Percentiles rank a stretch among this genome's conserved stretches.
Conservation (phyloP, 2,329 filamentous ascomycete genomes). For the Didymella pinodella region DNA sequence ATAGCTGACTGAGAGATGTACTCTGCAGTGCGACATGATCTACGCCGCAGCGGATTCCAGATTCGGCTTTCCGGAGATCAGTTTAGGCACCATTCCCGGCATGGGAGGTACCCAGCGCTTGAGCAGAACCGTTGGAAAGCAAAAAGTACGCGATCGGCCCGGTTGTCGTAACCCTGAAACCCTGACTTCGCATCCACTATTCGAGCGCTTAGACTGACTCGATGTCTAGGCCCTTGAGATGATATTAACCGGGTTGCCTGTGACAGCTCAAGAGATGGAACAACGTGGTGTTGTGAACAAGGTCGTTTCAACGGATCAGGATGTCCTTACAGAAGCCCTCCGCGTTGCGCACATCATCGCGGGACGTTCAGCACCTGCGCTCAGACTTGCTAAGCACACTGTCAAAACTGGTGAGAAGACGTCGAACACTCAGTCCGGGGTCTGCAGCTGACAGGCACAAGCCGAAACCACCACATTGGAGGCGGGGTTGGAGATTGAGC, state of each 20-base stretch:
- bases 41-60: slow-evolving; percentile 86
- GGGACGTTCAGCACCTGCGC: slow-evolving; percentile 51
- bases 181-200: slow-evolving; percentile 11
- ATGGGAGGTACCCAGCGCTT: slow-evolving; percentile 89
- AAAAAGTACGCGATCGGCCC: slow-evolving; percentile 38
- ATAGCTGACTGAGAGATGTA: slow-evolving; percentile 14
- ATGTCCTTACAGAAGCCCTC: slow-evolving; percentile 52
- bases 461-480: slow-evolving; percentile 54
- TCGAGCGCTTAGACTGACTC: slow-evolving; percentile 21
- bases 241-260: slow-evolving; percentile 53
- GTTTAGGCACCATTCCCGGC: slow-evolving; percentile 88
- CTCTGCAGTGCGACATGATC: slow-evolving; percentile 70
- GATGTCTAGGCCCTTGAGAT: slow-evolving; percentile 55
- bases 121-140: slow-evolving; percentile 66
- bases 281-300: slow-evolving; percentile 54
- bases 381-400: slow-evolving; percentile 56
- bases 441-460: slow-evolving; percentile 36
- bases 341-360: slow-evolving; percentile 53
- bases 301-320: slow-evolving; percentile 44
- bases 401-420: slow-evolving; percentile 51
- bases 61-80: slow-evolving; percentile 96
- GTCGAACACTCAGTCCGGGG: slow-evolving; percentile 5
- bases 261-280: slow-evolving; percentile 51
- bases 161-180: slow-evolving; percentile 15
- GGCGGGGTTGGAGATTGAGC: slow-evolving; percentile 51